A percentile compares a stretch with the other conserved stretches of the same genome.
Evolutionary conservation across 306 rosid genomes (phyloP).

Genomic region (Malus domestica): DNA sequence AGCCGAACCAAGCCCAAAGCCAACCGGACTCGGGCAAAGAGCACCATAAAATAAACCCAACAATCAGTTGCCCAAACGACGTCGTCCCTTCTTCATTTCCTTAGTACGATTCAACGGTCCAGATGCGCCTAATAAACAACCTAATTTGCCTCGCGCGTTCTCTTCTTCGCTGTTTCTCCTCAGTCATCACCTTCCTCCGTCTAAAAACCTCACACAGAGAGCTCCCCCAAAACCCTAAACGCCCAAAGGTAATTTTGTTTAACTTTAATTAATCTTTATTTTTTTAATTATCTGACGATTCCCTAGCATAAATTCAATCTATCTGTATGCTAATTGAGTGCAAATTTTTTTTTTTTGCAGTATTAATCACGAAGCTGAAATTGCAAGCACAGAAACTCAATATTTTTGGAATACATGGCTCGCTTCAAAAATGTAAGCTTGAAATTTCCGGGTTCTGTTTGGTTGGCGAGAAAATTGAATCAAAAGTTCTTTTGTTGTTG

Average conservation of each 20-base stretch:
- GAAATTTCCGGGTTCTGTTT: background rate
- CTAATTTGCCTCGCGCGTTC: background rate
- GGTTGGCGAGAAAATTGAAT: background rate
- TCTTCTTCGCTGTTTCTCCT: background rate
- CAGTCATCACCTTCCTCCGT: background rate
- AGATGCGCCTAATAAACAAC: background rate
- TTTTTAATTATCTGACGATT: too few relatives aligned
- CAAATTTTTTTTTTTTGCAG: background rate
- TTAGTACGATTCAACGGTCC: background rate
- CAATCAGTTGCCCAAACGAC: background rate
- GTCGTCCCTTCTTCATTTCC: background rate
- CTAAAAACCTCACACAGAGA: background rate
- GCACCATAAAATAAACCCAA: background rate
- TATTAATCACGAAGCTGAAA: background rate
- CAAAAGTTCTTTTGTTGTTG: background rate
- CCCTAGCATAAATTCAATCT: background rate
- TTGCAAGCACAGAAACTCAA: background rate
- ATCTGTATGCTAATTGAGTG: background rate
- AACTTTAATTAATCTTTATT: background rate
- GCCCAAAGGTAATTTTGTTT: background rate
- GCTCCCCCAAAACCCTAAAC: background rate
- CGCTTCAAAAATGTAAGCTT: constrained; percentile 37
- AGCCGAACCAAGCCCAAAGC: too few relatives aligned
- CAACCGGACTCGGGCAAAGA: too few relatives aligned
- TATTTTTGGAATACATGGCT: constrained; percentile 30